Conservation (phyloP, 805 yeast species). For the Saccharomycopsis sp. region DNA sequence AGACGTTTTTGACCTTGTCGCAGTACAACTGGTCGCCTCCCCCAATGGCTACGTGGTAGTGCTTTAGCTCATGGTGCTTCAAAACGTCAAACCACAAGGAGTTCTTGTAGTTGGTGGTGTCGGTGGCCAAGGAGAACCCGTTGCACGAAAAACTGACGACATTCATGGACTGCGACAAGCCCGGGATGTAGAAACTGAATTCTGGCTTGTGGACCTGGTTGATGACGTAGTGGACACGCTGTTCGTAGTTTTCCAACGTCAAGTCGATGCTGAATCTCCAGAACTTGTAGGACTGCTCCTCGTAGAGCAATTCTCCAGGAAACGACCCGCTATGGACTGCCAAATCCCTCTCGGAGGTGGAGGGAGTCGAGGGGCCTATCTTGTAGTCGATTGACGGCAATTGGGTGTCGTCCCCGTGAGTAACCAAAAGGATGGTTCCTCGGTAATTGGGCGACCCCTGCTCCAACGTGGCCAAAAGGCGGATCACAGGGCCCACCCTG, state of each 20-base stretch:
- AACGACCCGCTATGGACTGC: conserved; percentile 36
- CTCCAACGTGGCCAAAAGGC: conserved; percentile 60
- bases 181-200: conserved; percentile 67
- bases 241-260: conserved; percentile 43
- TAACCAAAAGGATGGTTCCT: conserved; percentile 62
- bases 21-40: conserved; percentile 96
- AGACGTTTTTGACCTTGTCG: conserved; percentile 64
- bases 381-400: conserved; percentile 30
- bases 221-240: conserved; percentile 55
- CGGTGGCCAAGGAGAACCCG: conserved; percentile 75
- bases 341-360: conserved; percentile 16
- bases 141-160: conserved; percentile 81
- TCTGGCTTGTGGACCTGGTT: conserved; percentile 38
- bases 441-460: conserved; percentile 45
- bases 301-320: conserved; percentile 38
- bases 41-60: conserved; percentile 91
- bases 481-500: conserved; percentile 71
- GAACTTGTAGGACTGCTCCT: conserved; percentile 45
- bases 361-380: conserved; percentile 31
- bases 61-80: conserved; percentile 50
- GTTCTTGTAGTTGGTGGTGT: conserved; percentile 60
- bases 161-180: conserved; percentile 62
- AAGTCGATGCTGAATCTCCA: conserved; percentile 60
- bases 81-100: conserved; percentile 85
- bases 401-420: conserved; percentile 28